Evolutionary conservation across 163 green algal species (phyloP).

Genomic region (Scenedesmus sp.): DNA sequence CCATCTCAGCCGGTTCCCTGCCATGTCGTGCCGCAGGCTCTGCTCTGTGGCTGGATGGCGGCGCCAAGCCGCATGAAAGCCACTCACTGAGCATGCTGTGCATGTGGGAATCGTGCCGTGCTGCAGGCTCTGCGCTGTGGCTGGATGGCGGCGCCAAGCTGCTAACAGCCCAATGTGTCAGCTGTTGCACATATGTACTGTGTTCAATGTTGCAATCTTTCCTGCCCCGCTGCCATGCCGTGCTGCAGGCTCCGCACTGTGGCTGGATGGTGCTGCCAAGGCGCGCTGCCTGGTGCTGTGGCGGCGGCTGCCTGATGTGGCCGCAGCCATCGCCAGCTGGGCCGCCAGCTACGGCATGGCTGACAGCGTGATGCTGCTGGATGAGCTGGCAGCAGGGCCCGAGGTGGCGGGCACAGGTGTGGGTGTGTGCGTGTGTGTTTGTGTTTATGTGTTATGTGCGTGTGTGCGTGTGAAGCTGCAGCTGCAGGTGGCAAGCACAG

Average conservation of each 20-base stretch:
- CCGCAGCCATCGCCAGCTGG: conserved; percentile 30
- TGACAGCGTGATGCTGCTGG: conserved; percentile 80
- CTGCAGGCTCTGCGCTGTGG: neutral
- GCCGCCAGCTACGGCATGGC: conserved; percentile 61
- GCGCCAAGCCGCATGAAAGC: too few species aligned
- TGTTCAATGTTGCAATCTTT: too few species aligned
- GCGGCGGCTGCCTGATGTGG: conserved; percentile 40
- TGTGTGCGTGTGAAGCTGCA: too few species aligned
- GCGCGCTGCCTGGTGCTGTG: conserved; percentile 46
- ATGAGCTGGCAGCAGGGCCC: conserved; percentile 75
- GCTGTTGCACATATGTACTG: too few species aligned
- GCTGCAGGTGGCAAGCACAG: neutral
- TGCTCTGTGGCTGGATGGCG: conserved; percentile 17
- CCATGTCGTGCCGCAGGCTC: conserved; percentile 42
- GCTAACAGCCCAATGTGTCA: too few species aligned
- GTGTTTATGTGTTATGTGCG: too few species aligned
- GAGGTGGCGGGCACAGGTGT: conserved; percentile 72
- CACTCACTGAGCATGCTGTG: too few species aligned
- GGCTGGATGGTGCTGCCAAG: conserved; percentile 11
- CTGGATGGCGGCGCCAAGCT: neutral
- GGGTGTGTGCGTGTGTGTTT: neutral
- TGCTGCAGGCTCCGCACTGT: neutral
- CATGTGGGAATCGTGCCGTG: neutral
- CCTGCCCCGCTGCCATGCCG: too few species aligned
- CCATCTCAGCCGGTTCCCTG: too few species aligned